Evolutionary conservation across 805 yeast species (phyloP).

Genomic region (Priceomyces medius): DNA sequence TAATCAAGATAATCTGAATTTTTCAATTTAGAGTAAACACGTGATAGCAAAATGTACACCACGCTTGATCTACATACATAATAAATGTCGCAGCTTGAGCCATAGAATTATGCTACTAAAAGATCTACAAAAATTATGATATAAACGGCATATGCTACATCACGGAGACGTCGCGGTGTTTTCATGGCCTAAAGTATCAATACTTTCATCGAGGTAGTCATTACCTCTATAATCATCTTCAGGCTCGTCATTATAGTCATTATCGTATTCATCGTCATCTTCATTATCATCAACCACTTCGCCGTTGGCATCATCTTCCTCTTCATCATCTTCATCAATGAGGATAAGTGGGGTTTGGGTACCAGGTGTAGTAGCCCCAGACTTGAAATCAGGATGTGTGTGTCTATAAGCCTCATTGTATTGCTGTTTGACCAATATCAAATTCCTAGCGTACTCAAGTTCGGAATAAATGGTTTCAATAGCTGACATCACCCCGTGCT

Average conservation of each 20-base stretch:
- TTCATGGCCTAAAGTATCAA: no score
- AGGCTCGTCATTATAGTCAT: constrained; percentile 3
- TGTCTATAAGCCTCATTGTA: constrained; percentile 25
- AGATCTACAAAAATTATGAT: no score
- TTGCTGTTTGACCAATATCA: constrained; percentile 49
- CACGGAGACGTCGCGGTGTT: no score
- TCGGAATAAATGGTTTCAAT: constrained; percentile 76
- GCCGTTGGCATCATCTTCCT: constrained; percentile 6
- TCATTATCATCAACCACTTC: constrained; percentile 3
- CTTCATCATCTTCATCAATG: constrained; percentile 8
- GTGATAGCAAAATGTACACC: neutral
- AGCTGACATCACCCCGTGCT: constrained; percentile 78
- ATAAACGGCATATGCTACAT: no score
- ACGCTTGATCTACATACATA: neutral
- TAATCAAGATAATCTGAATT: no score
- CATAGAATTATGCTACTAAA: no score
- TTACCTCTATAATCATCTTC: neutral
- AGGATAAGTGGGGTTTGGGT: constrained; percentile 6
- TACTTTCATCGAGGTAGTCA: neutral
- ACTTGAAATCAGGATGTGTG: constrained; percentile 18
- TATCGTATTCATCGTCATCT: neutral
- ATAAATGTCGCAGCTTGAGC: no score
- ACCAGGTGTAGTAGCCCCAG: constrained; percentile 29
- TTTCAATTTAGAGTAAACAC: neutral
- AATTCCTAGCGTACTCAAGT: constrained; percentile 68